Evolutionary conservation across 768 basidiomycete genomes (phyloP), one percentile per base, ranked within the genome.

Genomic region (Tylopilus cervinicoccineus): DNA sequence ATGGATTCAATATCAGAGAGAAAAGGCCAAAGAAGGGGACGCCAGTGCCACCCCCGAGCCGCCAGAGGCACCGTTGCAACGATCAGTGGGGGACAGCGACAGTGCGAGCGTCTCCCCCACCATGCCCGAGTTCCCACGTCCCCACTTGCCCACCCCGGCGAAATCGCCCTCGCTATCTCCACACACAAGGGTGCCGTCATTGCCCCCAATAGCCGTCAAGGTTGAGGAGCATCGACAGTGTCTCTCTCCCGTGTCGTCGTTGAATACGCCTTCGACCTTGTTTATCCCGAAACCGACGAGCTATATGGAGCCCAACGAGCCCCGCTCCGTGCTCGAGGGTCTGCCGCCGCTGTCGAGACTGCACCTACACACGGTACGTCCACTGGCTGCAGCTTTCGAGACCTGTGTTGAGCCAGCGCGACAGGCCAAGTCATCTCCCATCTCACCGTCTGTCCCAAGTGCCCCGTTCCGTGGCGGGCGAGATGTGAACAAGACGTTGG

Each of bases 201-300:
- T 68, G 26, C 65, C 65, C 0, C 58, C 60, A 22, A 68, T 66
- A 28, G 60, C 58, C 9, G 53, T 68, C 40, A 66, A 66, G 48
- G 23, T 52, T 11, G 65, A 66, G n/a, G 63, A 62, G 0, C 1
- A 20, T 12, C 39, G 39, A 36, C 46, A 36, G 13, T 47, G 31
- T 23, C 12, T 45, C 2, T 51, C 42, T 0, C 52, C 52, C 16
- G 24, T 46, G 24, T 38, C 38, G 26, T 32, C 46, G 27, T 10
- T 28, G 12, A 1, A 0, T 19, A 22, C 41, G 14, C 29, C 45
- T 20, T 38, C 24, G 17, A 20, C 11, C 12, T 14, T 26, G 22
- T 23, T 11, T 11, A 32, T 9, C 4, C 32, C 20, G 23, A 38
- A 16, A 28, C 31, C 28, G 6, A n/a, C 19, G 19, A 32, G 14